Evolutionary conservation across 306 rosid species (phyloP).

Genomic region (Corylus americana): DNA sequence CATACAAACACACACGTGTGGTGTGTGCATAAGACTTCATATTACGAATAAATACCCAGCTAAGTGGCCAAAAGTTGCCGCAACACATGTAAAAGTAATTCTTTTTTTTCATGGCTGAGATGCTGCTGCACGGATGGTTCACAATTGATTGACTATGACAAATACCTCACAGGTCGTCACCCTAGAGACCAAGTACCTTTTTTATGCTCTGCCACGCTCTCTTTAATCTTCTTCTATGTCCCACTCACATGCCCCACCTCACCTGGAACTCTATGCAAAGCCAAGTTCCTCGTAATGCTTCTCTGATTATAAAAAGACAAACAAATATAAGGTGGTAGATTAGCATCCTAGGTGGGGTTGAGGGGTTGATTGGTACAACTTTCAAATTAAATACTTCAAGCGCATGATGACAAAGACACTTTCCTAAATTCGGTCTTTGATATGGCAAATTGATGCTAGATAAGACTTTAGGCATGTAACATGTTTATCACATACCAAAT

Average conservation of each 20-base stretch:
- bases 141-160: constrained; percentile 50
- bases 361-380: constrained; percentile 38
- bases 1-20: constrained; percentile 38
- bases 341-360: constrained; percentile 88
- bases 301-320: constrained; percentile 43
- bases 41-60: constrained; percentile 27
- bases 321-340: constrained; percentile 22
- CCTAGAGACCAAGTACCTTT: constrained; percentile 22
- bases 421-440: constrained; percentile 14
- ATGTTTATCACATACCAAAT: constrained; percentile 35
- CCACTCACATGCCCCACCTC: constrained; percentile 45
- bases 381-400: constrained; percentile 25
- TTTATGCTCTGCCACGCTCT: constrained; percentile 33
- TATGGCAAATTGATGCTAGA: constrained; percentile 25
- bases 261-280: constrained; percentile 40
- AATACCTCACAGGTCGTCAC: constrained; percentile 16
- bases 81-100: constrained; percentile 30
- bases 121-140: constrained; percentile 50
- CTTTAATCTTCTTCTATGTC: constrained; percentile 44
- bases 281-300: constrained; percentile 43
- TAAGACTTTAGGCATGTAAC: constrained; percentile 31
- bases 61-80: constrained; percentile 30
- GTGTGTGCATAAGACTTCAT: constrained; percentile 5
- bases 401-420: constrained; percentile 38
- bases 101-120: constrained; percentile 41